Conservation (phyloP, 2,329 filamentous ascomycete genomes). For the Beauveria medogensis region DNA sequence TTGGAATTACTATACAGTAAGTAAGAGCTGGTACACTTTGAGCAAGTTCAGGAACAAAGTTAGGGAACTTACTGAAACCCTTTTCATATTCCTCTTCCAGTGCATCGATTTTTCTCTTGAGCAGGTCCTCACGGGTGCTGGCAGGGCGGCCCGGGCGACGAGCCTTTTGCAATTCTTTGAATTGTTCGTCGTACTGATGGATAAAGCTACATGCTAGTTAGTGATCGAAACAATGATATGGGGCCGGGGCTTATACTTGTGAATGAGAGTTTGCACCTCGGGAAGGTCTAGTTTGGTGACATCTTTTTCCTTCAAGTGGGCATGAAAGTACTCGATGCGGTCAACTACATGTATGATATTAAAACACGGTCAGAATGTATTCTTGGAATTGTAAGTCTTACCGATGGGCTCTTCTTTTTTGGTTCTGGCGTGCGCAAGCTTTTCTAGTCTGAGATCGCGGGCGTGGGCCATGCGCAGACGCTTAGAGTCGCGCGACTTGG, state of each 20-base stretch:
- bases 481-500: conserved; percentile 80
- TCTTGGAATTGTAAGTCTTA: conserved; percentile 27
- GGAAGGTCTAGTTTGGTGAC: conserved; percentile 41
- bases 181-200: conserved; percentile 63
- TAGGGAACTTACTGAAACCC: conserved; percentile 61
- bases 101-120: conserved; percentile 60
- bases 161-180: conserved; percentile 55
- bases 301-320: conserved; percentile 45
- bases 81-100: conserved; percentile 74
- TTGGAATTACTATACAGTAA: conserved; percentile 55
- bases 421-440: conserved; percentile 58
- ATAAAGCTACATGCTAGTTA: conserved; percentile 44
- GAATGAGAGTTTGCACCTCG: conserved; percentile 53
- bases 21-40: not conserved
- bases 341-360: conserved; percentile 20
- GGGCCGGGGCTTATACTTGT: conserved; percentile 37
- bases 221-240: not conserved
- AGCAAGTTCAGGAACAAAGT: not conserved
- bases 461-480: conserved; percentile 70
- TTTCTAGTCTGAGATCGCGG: conserved; percentile 75
- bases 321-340: conserved; percentile 57
- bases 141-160: conserved; percentile 74
- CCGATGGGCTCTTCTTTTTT: conserved; percentile 69
- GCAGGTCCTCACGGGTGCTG: conserved; percentile 65
- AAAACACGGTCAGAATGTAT: conserved; percentile 2